Evolutionary conservation across 2,329 filamentous ascomycete species (phyloP).

Genomic region (Ceratocystis lukuohia): DNA sequence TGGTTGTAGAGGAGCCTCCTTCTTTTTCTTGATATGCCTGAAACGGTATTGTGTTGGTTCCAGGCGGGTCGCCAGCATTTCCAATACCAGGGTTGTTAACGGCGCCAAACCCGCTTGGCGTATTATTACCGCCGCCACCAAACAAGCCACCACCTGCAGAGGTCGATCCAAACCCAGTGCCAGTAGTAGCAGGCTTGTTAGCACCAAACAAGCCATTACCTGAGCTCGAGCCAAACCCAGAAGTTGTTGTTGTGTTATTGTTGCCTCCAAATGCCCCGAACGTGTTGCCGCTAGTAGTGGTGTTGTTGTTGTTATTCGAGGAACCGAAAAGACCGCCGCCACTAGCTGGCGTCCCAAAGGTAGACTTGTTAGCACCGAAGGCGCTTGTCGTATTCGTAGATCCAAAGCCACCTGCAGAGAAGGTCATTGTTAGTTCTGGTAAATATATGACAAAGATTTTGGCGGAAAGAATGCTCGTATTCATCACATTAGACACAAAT

Average conservation of each 20-base stretch:
- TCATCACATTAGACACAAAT: too few relatives aligned
- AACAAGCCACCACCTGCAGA: slow-evolving; percentile 32
- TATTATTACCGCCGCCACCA: slow-evolving; percentile 33
- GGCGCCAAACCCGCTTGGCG: slow-evolving; percentile 32
- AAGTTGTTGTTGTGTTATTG: slow-evolving; percentile 19
- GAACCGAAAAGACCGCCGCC: slow-evolving; percentile 27
- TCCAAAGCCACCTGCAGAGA: slow-evolving; percentile 20
- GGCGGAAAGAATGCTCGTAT: too few relatives aligned
- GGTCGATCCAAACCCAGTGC: slow-evolving; percentile 35
- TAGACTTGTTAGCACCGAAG: slow-evolving; percentile 35
- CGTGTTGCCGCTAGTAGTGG: slow-evolving; percentile 25
- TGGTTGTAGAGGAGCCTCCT: slow-evolving; percentile 34
- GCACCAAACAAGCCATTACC: slow-evolving; percentile 38
- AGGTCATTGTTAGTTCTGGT: background rate
- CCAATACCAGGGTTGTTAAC: slow-evolving; percentile 38
- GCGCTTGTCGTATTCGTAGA: slow-evolving; percentile 25
- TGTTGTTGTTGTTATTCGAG: slow-evolving; percentile 23
- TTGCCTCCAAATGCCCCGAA: slow-evolving; percentile 30
- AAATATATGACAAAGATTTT: slow-evolving; percentile 2
- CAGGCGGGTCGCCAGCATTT: slow-evolving; percentile 46
- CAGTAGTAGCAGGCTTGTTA: slow-evolving; percentile 28
- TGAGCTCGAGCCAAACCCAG: slow-evolving; percentile 19
- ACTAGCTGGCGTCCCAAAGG: slow-evolving; percentile 35
- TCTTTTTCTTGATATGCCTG: slow-evolving; percentile 62
- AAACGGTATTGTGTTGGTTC: slow-evolving; percentile 59